Evolutionary conservation across 2,329 filamentous ascomycete species (phyloP).

Genomic region (Phoma sp.): DNA sequence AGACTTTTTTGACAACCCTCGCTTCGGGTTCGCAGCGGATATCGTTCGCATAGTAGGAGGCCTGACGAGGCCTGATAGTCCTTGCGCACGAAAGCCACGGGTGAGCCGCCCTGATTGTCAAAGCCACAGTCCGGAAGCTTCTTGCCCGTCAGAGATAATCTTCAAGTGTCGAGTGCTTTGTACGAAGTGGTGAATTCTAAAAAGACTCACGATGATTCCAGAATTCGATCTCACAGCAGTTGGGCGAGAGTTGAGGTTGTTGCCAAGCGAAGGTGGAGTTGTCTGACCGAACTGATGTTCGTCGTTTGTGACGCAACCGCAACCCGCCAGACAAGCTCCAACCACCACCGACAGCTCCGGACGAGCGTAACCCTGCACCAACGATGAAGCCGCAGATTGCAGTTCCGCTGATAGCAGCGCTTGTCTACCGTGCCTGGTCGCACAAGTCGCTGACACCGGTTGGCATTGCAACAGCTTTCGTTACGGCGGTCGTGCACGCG

Average conservation of each 20-base stretch:
- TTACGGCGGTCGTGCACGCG: conserved; percentile 81
- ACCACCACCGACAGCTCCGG: conserved; percentile 20
- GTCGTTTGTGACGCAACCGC: conserved; percentile 16
- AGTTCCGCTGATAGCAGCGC: conserved; percentile 42
- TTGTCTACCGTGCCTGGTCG: conserved; percentile 50
- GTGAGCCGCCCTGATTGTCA: too few species aligned
- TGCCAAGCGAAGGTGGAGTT: conserved; percentile 7
- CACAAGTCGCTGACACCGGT: conserved; percentile 72
- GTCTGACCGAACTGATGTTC: not conserved
- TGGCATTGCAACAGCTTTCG: conserved; percentile 72
- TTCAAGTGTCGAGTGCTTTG: not conserved
- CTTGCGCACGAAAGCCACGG: too few species aligned
- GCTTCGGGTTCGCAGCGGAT: not conserved
- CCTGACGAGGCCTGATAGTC: not conserved
- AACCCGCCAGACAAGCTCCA: conserved; percentile 2
- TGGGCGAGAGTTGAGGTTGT: not conserved
- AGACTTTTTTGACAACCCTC: not conserved
- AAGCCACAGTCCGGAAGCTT: too few species aligned
- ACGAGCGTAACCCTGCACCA: conserved; percentile 9
- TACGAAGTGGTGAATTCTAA: too few species aligned
- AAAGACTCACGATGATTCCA: too few species aligned
- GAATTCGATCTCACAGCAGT: not conserved
- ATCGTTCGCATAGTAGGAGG: not conserved
- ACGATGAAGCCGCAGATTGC: conserved; percentile 41
- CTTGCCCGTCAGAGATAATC: not conserved